Conservation (phyloP, 805 yeast species). For the Wickerhamomyces tratensis region DNA sequence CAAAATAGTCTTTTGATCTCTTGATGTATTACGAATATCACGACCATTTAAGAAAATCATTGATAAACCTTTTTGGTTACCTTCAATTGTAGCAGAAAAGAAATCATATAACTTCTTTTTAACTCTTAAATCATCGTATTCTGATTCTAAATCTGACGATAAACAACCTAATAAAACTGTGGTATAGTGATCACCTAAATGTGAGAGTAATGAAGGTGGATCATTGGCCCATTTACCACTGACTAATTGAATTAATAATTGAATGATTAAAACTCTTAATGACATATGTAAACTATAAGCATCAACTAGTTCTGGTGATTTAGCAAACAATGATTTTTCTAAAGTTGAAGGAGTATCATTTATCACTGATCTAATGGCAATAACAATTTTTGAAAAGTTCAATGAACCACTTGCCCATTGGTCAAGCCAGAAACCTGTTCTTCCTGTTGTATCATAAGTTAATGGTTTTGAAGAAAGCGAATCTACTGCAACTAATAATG, state of each 20-base stretch:
- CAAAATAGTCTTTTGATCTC: constrained; percentile 33
- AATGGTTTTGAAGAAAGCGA: constrained; percentile 28
- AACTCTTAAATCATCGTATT: constrained; percentile 41
- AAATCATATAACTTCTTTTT: constrained; percentile 52
- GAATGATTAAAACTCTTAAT: constrained; percentile 42
- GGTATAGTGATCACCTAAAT: constrained; percentile 61
- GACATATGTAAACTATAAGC: constrained; percentile 41
- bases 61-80: constrained; percentile 72
- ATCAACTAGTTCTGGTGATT: constrained; percentile 45
- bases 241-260: constrained; percentile 47
- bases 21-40: constrained; percentile 10
- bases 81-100: constrained; percentile 57
- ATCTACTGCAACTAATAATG: constrained; percentile 43
- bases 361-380: constrained; percentile 45
- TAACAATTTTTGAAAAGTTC: constrained; percentile 44
- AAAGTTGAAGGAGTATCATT: constrained; percentile 48
- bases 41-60: constrained; percentile 57
- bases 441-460: constrained; percentile 30
- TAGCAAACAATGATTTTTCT: constrained; percentile 49
- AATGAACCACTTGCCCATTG: constrained; percentile 43
- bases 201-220: constrained; percentile 75
- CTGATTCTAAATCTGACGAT: constrained; percentile 47
- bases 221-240: constrained; percentile 45
- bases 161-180: constrained; percentile 50
- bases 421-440: constrained; percentile 35